Base-by-base conservation (phyloP, 345 rosid species). In the Lepidium africanum region DNA sequence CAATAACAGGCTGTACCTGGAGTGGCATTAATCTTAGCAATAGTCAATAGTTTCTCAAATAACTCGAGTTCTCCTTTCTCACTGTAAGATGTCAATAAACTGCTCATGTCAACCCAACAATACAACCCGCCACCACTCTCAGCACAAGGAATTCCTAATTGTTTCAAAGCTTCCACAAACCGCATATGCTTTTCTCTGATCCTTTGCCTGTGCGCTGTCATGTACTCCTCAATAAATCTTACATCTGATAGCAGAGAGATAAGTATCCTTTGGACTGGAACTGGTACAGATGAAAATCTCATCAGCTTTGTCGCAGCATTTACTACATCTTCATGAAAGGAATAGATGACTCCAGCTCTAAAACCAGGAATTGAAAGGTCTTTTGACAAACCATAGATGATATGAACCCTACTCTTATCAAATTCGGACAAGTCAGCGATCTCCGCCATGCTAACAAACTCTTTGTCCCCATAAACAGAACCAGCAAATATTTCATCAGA, bases 1-100 rank as follows among this genome's bases (percentile, higher is more conserved):
- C 95, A 87, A 75, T 88, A 95, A 74, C 99, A 90, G 5, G 95
- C 92, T 32, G 91, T 82, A 6, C 97, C 95, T 10, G 99, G 96
- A 71, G 97, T 94, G 49, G 78, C 82, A 53, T 88, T 94, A 77
- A 90, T 82, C 81, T 90, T 90, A 56, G 86, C 88, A 70, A 82
- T 73, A 67, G 78, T 87, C 75, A 90, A 61, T 10, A 94, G 85
- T 73, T 83, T 83, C 68, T 88, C 85, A 81, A 87, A 90, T 33
- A 90, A 76, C 70, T 88, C 91, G 67, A 88, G 88, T 64, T 93
- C 97, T 23, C 96, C 97, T 80, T 90, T 88, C 80, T 90, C 96
- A 52, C 85, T 70, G 78, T 84, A 88, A 4, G 91, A 76, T 9
- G 86, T 76, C 39, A 88, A 78, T n/a, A 94, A 83, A 54, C 74